Percentiles rank a stretch among this genome's conserved stretches.
These are phyloP conservation scores for Talaromyces sp. DNA, from an alignment of 2,329 filamentous ascomycete species.

Conservation along the genomic window DNA sequence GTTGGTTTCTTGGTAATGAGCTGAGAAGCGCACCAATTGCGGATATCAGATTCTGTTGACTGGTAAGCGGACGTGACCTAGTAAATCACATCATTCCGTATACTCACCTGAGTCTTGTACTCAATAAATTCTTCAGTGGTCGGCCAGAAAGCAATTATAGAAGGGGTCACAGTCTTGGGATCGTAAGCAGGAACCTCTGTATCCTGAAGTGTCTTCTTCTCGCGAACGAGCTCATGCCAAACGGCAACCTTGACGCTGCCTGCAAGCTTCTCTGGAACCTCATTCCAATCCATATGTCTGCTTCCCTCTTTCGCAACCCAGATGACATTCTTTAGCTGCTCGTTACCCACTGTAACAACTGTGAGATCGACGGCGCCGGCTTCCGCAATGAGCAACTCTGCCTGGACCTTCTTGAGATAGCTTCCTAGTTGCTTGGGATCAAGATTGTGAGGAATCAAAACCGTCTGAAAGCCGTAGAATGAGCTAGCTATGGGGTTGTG, in stretches of 20 bases:
- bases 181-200: conserved; percentile 61
- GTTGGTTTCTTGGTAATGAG: conserved; percentile 68
- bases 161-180: conserved; percentile 46
- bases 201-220: conserved; percentile 55
- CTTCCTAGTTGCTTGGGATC: conserved; percentile 62
- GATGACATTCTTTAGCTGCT: conserved; percentile 69
- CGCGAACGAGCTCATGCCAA: conserved; percentile 83
- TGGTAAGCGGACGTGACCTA: background rate
- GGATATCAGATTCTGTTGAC: conserved; percentile 71
- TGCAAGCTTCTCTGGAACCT: conserved; percentile 71
- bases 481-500: conserved; percentile 58
- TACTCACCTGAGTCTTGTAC: conserved; percentile 63
- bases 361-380: conserved; percentile 84
- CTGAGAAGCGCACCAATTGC: conserved; percentile 73
- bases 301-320: conserved; percentile 93
- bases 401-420: conserved; percentile 66
- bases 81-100: background rate
- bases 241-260: conserved; percentile 75
- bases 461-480: conserved; percentile 81
- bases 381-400: conserved; percentile 76
- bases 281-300: conserved; percentile 92
- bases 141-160: conserved; percentile 40
- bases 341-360: conserved; percentile 62
- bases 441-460: conserved; percentile 79
- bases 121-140: conserved; percentile 65